Conservation (phyloP, 2,329 filamentous ascomycete genomes). For the Xylariaceae sp. region DNA sequence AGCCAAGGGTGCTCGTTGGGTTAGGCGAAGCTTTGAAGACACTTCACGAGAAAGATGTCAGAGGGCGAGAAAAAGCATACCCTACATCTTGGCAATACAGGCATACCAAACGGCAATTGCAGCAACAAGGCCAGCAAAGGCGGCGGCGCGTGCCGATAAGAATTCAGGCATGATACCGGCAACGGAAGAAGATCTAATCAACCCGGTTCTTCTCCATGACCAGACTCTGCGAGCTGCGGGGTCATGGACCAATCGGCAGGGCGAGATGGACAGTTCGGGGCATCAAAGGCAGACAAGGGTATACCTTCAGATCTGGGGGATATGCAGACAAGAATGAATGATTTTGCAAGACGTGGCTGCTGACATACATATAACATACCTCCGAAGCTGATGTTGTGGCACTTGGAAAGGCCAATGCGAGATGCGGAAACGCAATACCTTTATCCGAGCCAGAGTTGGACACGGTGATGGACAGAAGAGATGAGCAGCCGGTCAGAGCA, state of each 20-base stretch:
- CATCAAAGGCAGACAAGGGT: too few relatives aligned
- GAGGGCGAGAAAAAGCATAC: constrained; percentile 20
- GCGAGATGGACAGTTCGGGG: neutral
- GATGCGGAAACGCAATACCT: constrained; percentile 11
- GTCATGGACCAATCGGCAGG: constrained; percentile 5
- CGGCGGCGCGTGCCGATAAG: constrained; percentile 14
- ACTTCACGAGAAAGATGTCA: constrained; percentile 6
- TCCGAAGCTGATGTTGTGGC: constrained; percentile 18
- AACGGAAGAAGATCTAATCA: neutral
- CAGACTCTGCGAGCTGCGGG: neutral
- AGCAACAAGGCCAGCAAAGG: constrained; percentile 19
- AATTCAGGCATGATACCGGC: constrained; percentile 17
- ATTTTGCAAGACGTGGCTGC: too few relatives aligned
- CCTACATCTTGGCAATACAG: constrained; percentile 11
- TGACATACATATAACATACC: constrained; percentile 29
- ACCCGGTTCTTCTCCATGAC: neutral
- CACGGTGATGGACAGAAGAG: neutral
- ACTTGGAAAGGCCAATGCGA: constrained; percentile 15
- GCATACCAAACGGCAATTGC: constrained; percentile 17
- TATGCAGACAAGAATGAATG: constrained; percentile 14
- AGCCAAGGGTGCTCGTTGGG: too few relatives aligned
- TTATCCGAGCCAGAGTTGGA: constrained; percentile 4
- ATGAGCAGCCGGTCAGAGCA: too few relatives aligned
- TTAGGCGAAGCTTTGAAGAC: constrained; percentile 3
- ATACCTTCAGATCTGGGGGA: constrained; percentile 22